Percentiles rank a stretch among this genome's conserved stretches.
phyloP scores from a whole-genome alignment of 176 grass and related monocot genomes.

The Eragrostis curvula region DNA sequence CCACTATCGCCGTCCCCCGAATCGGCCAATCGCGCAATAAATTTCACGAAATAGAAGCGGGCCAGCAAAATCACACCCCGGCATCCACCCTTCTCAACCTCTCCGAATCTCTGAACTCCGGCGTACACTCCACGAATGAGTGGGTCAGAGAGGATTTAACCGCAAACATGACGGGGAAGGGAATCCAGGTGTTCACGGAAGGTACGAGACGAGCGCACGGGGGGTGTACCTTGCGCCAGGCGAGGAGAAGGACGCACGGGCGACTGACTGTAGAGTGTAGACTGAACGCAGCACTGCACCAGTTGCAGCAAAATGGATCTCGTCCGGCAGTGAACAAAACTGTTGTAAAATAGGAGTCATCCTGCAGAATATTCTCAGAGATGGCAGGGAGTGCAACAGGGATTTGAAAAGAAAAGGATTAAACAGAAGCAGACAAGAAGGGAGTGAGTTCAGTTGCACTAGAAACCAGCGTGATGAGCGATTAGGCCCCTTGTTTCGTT shows the following conservation, averaged over 20 bases:
- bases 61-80: neutral
- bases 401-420: too few species aligned
- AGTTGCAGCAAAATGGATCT: neutral
- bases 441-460: too few species aligned
- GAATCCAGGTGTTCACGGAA: neutral
- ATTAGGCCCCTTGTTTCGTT: too few species aligned
- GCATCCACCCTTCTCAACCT: neutral
- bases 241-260: neutral
- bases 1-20: neutral
- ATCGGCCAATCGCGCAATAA: neutral
- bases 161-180: neutral
- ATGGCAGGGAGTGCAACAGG: too few species aligned
- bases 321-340: neutral
- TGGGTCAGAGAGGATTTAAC: neutral
- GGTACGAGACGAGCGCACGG: neutral
- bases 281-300: neutral
- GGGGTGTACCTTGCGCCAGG: conserved; percentile 5
- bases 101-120: neutral
- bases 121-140: neutral
- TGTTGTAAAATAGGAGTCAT: too few species aligned
- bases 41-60: neutral
- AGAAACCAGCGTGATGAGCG: too few species aligned
- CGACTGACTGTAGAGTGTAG: too few species aligned
- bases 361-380: too few species aligned
- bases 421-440: too few species aligned